Evolutionary conservation across 208 protist genomes (phyloP).

Genomic region (Acanthamoeba lenticulata): DNA sequence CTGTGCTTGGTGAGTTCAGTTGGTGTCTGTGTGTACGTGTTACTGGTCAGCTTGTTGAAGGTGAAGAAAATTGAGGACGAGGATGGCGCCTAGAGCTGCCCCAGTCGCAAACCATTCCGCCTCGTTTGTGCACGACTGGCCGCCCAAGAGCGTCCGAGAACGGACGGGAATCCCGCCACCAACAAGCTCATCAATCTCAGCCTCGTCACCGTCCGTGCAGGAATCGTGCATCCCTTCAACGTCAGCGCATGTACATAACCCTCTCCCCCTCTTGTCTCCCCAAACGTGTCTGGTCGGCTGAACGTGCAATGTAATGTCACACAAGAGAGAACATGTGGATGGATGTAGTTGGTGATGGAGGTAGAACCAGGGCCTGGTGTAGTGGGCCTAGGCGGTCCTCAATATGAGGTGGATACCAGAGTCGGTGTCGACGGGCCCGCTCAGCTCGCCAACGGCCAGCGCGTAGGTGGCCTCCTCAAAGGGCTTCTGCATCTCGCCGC

Average conservation of each 20-base stretch:
- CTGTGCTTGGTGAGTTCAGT: too few species aligned
- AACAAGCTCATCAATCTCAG: neutral
- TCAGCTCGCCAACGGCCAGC: slow-evolving; percentile 75
- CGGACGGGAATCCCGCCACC: neutral
- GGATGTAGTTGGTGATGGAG: too few species aligned
- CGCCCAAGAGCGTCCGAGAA: neutral
- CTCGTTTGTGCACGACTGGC: neutral
- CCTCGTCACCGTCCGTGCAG: neutral
- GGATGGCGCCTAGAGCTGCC: too few species aligned
- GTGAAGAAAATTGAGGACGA: neutral
- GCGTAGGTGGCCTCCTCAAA: slow-evolving; percentile 77
- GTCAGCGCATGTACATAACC: too few species aligned
- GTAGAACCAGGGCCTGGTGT: too few species aligned
- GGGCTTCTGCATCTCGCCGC: slow-evolving; percentile 83
- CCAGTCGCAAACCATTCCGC: neutral
- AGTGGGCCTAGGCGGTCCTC: neutral
- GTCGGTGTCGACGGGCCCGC: neutral
- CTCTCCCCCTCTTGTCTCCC: too few species aligned
- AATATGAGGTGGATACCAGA: slow-evolving; percentile 40
- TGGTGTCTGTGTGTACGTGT: too few species aligned
- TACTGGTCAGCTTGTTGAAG: neutral
- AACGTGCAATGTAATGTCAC: too few species aligned
- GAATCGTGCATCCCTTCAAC: neutral
- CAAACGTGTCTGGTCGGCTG: too few species aligned
- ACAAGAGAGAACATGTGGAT: too few species aligned